Percentiles rank a stretch among this genome's conserved stretches.
Conservation (phyloP, 208 protist genomes). For the Wallacemonas collosoma region DNA sequence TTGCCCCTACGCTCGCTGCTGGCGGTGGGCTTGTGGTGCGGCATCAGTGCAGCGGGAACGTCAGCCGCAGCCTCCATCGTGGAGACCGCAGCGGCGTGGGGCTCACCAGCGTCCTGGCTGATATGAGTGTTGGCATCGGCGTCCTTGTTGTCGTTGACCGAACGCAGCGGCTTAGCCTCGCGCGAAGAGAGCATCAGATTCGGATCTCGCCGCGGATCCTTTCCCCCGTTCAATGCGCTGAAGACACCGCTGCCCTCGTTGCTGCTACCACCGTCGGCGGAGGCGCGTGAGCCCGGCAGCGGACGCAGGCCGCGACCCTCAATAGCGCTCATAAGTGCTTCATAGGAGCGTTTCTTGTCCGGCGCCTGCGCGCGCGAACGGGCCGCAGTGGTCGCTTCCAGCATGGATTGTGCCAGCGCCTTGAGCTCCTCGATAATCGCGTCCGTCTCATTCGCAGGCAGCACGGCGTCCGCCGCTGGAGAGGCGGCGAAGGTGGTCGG, state of each 20-base stretch:
- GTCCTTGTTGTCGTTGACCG: background rate
- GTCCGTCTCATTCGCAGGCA: conserved; percentile 38
- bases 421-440: conserved; percentile 86
- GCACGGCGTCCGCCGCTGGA: background rate
- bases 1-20: conserved; percentile 16
- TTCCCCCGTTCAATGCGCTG: background rate
- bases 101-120: background rate
- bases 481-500: conserved; percentile 6
- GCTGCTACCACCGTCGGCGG: background rate
- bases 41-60: conserved; percentile 21
- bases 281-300: background rate
- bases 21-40: conserved; percentile 23
- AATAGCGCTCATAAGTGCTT: conserved; percentile 68
- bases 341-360: conserved; percentile 64
- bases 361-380: conserved; percentile 50
- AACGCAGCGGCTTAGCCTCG: background rate
- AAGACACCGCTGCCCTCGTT: conserved; percentile 4
- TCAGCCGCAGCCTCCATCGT: conserved; percentile 14
- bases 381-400: conserved; percentile 75
- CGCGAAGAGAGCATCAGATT: background rate
- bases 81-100: background rate
- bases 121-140: background rate
- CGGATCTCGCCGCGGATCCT: background rate
- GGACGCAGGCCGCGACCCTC: conserved; percentile 32
- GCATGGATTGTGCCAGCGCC: conserved; percentile 81